Base-by-base conservation (phyloP, 768 basidiomycete species). In the Candolleomyces aberdarensis region DNA sequence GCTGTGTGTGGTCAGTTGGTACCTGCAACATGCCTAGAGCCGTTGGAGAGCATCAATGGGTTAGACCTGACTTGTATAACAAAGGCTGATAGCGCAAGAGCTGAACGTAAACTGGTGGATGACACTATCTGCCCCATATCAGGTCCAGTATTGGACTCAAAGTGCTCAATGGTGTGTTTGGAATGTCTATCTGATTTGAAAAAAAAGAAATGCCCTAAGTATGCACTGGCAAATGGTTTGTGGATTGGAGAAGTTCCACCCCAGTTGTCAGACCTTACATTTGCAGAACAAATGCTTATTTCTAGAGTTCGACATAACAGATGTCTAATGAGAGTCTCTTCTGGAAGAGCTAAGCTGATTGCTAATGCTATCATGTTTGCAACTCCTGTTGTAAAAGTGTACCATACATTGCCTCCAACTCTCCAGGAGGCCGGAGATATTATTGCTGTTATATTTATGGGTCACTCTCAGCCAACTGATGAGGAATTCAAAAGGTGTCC, bases 321-420 rank as follows among this genome's bases (percentile, higher is more conserved):
- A 19, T 54, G 53, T 19, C 8, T 54, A 15, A 31, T 54, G 13
- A 3, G 53, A 54, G 32, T 54, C 15, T 56, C 58, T 5, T 40
- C 22, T 40, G 59, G 62, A 32, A 41, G 20, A 39, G 47, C n/a
- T 26, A 69, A 66, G 40, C 64, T 71, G 66, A 39, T 32, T 20
- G 69, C 66, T 9, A 72, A 74, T 66, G 70, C 66, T 0, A 32
- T 74, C 8, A 58, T 63, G 7, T 72, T 70, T 62, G 66, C 65
- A 29, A 59, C 64, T 19, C 71, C 72, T 0, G 63, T 64, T 20
- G 48, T 52, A 0, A 70, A 67, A 31, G 56, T 72, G 5, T 69
- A 67, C 49, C 29, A 62, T 11, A 58, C 48, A 14, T 53, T 72
- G 1, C 72, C 71, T 7, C 69, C 67, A 6, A 50, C 64, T 3